Base-by-base conservation (phyloP, 177 flowering plant species). In the Telopea speciosissima region DNA sequence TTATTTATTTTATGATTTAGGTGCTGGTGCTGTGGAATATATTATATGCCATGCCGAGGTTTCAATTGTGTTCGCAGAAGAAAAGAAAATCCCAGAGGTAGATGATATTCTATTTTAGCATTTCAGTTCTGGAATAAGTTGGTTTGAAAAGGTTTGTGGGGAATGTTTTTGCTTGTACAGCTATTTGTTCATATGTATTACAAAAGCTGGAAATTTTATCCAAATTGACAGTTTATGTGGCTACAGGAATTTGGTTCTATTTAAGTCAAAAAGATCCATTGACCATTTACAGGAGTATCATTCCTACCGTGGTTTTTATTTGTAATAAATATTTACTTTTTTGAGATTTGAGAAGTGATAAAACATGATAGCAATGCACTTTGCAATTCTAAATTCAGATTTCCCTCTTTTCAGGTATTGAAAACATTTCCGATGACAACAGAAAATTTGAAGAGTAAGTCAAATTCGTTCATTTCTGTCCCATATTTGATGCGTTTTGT, bases 11-110 rank as follows among this genome's bases (percentile, higher is more conserved):
- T 61, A 25, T 70, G 74, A 23, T 80, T 74, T 75, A 96, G 99
- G 98, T 77, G 93, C 97, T 77, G 91, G 88, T 73, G 99, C 98
- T 23, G 90, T 96, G 72, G 94, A 96, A 72, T 96, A 85, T 72
- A 85, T 96, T 59, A 81, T 96, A 71, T 81, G 85, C 76, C 98
- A 96, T 81, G 87, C 98, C 23, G 97, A 90, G 70, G 81, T 96
- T 71, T 88, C 98, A 69, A 79, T 96, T 73, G 90, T 79, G 72
- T 92, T 96, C 79, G 85, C 80, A 5, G 98, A 96, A 76, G 97
- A 89, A 77, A 88, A 83, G 62, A 96, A 90, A 82, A 82, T 93
- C 76, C 70, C 85, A 70, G 99, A 93, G 98, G 99, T 93, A 81
- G n/a, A 16, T 36, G 56, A 44, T 52, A 24, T 17, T 23, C 8